Evolutionary conservation across 371 early-diverging fungal species (phyloP), one percentile per base, ranked within the genome.

Genomic region (Syncephalis fuscata): DNA sequence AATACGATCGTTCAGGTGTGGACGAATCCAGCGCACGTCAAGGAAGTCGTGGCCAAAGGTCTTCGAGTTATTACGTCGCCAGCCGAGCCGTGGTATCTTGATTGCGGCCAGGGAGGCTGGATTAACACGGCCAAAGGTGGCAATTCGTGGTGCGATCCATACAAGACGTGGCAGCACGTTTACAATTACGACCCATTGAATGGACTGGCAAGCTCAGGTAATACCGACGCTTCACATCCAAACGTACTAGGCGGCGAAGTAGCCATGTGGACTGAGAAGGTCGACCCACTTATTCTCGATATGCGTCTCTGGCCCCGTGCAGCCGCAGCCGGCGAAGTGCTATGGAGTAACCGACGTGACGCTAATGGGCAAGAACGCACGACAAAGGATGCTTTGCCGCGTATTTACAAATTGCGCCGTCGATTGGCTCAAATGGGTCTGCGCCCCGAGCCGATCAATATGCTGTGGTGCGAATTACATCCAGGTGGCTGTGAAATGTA

Each of bases 81-180:
- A 14, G 60, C 59, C 20, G 71, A 74, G 44, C 76, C 71, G 60
- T 78, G 76, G 61, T 80, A 80, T 57, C 64, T 80, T 21, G 81
- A 80, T 50, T 80, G 81, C 52, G 80, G 80, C 41, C 63, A 69
- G 44, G 80, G 80, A 36, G 76, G 68, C 20, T 76, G 73, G 73
- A 44, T 57, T 16, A 56, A 56, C 36, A 45, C 47, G 52, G 16
- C 45, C 26, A 71, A 73, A 11, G 39, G n/a, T 25, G 80, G 81
- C 48, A 72, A 70, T 17, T 76, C 76, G 37, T 84, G 84, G 82
- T 85, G 86, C 52, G 71, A 67, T 45, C 85, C 85, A 16, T 83
- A 68, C 69, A 86, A 86, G 72, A 67, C 73, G 22, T 85, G 85
- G 85, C 81, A 81, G 66, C 73, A 74, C 41, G 75, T 85, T 11